These are phyloP conservation scores for Globomyces pollinis-pini DNA, from an alignment of 192 early-diverging fungal genomes.

Conservation along the genomic window DNA sequence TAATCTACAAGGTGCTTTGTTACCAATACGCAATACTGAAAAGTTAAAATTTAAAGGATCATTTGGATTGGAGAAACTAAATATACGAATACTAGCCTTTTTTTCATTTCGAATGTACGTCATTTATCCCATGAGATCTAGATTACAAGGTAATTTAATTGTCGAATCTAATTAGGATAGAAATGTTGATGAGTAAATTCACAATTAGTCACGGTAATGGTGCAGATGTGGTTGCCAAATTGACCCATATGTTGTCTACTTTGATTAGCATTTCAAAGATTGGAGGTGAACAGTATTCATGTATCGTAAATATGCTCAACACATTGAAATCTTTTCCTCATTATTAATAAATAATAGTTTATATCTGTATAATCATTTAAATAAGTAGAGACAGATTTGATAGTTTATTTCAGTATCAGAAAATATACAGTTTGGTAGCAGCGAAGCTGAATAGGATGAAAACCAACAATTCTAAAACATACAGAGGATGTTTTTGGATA, in stretches of 20 bases:
- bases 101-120: constrained; percentile 1
- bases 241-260: constrained; percentile 10
- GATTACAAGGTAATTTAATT: neutral
- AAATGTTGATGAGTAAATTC: neutral
- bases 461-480: too few species aligned
- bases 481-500: too few species aligned
- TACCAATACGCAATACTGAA: neutral
- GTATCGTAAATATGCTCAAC: too few species aligned
- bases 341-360: too few species aligned
- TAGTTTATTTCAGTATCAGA: too few species aligned
- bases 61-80: neutral
- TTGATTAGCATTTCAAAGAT: neutral
- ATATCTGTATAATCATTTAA: too few species aligned
- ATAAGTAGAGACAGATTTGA: too few species aligned
- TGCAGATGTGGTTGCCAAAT: constrained; percentile 6
- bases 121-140: constrained; percentile 6
- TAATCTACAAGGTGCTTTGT: neutral
- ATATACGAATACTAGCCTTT: neutral
- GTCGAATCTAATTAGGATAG: neutral
- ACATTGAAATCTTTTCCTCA: too few species aligned
- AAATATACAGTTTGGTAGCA: too few species aligned
- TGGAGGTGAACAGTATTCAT: too few species aligned
- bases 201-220: neutral
- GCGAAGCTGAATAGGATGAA: too few species aligned
- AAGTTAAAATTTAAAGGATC: neutral